Evolutionary conservation across 805 yeast species (phyloP), one percentile per base, ranked within the genome.

Genomic region (Zygotorulaspora sp.): DNA sequence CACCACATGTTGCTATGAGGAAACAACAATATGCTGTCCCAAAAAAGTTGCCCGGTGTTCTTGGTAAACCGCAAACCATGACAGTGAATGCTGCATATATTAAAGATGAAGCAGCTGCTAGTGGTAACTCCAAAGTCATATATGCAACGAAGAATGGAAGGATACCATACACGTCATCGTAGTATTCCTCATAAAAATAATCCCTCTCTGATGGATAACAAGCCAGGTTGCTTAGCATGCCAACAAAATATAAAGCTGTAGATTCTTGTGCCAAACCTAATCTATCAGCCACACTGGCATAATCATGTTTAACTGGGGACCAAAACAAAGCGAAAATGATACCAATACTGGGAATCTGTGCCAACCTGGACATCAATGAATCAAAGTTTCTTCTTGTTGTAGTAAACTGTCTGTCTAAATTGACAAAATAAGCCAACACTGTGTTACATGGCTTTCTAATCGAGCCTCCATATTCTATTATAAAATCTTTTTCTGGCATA

Each of bases 241-340:
- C 96, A 32, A 79, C 78, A 56, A 78, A 87, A 53, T 82, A 86
- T 35, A 86, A 57, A 20, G 86, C 78, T 15, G 81, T 65, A 3
- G 80, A 72, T 52, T 83, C 84, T 57, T 87, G 95, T 2, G 82
- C 71, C 33, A 86, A 62, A 3, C 95, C 95, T 12, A 87, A 60
- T 47, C 94, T 65, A 57, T 85, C 76, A 40, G 69, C 70, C 21
- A 84, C 71, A 22, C 90, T 80, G 1, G 60, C 57, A 32, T 61
- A 58, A 22, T 54, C 50, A 37, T 74, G 61, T 38, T 67, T 68
- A 31, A 80, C 50, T 6, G 84, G 82, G 1, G 85, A 67, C 65
- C 78, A 86, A 51, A 71, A 87, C 28, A 86, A 63, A 0, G 90
- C 75, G 33, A 78, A 72, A 8, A 86, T 67, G 5, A 80, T 66